These are phyloP conservation scores for Miamiensis avidus DNA, from an alignment of 169 alveolate species.

Conservation along the genomic window DNA sequence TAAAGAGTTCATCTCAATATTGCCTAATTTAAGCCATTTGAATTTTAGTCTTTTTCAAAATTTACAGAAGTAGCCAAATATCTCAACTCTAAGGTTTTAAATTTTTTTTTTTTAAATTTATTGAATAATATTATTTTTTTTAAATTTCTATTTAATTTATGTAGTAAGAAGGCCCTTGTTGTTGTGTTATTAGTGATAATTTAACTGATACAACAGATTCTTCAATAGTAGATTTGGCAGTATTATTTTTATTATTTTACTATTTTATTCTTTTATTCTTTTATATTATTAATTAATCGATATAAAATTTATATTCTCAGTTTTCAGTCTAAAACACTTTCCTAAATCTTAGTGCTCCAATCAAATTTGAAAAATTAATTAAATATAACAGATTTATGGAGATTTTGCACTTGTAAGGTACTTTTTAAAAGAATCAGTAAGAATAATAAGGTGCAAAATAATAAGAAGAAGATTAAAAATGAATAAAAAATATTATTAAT, in stretches of 20 bases:
- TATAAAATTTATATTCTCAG: slow-evolving; percentile 3
- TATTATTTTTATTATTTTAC: not conserved
- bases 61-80: slow-evolving; percentile 20
- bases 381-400: slow-evolving; percentile 38
- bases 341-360: slow-evolving; percentile 27
- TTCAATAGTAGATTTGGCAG: slow-evolving; percentile 19
- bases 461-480: no score
- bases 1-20: slow-evolving; percentile 3
- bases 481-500: no score
- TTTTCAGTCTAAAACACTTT: slow-evolving; percentile 19
- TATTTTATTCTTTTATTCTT: not conserved
- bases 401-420: slow-evolving; percentile 5
- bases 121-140: not conserved
- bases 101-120: not conserved
- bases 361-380: slow-evolving; percentile 33
- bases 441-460: no score
- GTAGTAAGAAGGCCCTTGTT: not conserved
- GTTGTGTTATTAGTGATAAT: slow-evolving; percentile 17
- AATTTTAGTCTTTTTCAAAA: not conserved
- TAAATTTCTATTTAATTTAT: not conserved
- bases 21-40: slow-evolving; percentile 11
- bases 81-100: not conserved
- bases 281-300: not conserved
- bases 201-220: slow-evolving; percentile 7
- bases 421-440: no score